Evolutionary conservation across 768 basidiomycete species (phyloP).

Genomic region (Mycena leptocephala): DNA sequence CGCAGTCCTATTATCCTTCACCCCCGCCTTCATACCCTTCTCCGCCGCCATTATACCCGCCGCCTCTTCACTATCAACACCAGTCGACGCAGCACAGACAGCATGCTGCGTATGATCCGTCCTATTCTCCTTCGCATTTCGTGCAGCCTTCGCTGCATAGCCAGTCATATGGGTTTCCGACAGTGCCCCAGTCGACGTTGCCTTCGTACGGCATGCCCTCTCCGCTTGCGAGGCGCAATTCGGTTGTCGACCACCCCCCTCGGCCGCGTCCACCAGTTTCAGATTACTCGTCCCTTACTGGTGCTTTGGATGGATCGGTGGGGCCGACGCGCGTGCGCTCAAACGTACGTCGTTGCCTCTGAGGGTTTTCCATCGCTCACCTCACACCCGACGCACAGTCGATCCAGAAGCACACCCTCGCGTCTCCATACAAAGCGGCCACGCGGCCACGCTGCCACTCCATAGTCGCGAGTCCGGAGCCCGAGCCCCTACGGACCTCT

Average conservation of each 20-base stretch:
- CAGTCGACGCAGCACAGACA: slow-evolving; percentile 10
- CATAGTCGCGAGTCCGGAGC: slow-evolving; percentile 22
- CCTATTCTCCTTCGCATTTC: slow-evolving; percentile 30
- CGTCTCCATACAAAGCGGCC: slow-evolving; percentile 23
- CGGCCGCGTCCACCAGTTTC: slow-evolving; percentile 16
- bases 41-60: background rate
- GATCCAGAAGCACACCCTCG: slow-evolving; percentile 24
- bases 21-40: slow-evolving; percentile 3
- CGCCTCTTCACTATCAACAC: background rate
- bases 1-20: slow-evolving; percentile 18
- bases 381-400: background rate
- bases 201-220: background rate
- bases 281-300: slow-evolving; percentile 27
- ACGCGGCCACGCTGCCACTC: slow-evolving; percentile 35
- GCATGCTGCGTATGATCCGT: slow-evolving; percentile 20
- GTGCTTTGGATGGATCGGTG: slow-evolving; percentile 22
- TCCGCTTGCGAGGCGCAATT: slow-evolving; percentile 31
- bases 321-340: slow-evolving; percentile 24
- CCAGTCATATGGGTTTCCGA: slow-evolving; percentile 26
- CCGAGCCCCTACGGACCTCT: background rate
- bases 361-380: background rate
- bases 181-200: slow-evolving; percentile 19
- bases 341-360: background rate
- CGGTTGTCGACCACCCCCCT: slow-evolving; percentile 15
- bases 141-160: slow-evolving; percentile 29